Conservation (phyloP, 2,329 filamentous ascomycete species). For the Verruconis gallopava region DNA sequence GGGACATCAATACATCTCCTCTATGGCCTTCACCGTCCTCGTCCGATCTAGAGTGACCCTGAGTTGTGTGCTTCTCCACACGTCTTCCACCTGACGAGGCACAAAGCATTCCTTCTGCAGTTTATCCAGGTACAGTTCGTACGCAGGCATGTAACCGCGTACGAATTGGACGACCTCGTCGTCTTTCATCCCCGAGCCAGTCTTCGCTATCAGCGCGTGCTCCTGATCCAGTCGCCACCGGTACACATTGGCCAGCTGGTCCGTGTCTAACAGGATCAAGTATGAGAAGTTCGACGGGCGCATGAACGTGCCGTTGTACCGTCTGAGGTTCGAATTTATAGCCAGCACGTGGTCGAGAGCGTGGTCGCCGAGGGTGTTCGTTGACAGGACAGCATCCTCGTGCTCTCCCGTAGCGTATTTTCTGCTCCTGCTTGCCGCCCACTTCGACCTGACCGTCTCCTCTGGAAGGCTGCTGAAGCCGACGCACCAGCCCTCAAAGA, state of each 20-base stretch:
- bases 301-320: constrained; percentile 8
- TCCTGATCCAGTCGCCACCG: constrained; percentile 77
- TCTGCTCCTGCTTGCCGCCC: constrained; percentile 25
- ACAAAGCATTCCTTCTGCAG: constrained; percentile 33
- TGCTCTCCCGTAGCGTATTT: not conserved
- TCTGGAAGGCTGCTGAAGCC: constrained; percentile 60
- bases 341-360: not conserved
- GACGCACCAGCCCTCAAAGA: constrained; percentile 87
- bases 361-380: constrained; percentile 1
- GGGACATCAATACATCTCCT: too few relatives aligned
- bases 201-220: constrained; percentile 49
- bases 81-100: constrained; percentile 12
- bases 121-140: constrained; percentile 35
- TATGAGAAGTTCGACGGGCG: constrained; percentile 3
- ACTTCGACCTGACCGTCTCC: constrained; percentile 40
- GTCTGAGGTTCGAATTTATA: constrained; percentile 6
- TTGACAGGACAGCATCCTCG: not conserved
- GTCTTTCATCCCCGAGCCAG: constrained; percentile 68
- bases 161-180: constrained; percentile 68
- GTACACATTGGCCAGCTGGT: constrained; percentile 34
- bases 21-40: too few relatives aligned
- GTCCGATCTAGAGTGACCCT: too few relatives aligned
- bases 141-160: constrained; percentile 45
- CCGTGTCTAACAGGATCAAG: constrained; percentile 7
- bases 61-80: too few relatives aligned